These are phyloP conservation scores for Aspergillus bridgeri DNA, from an alignment of 495 filamentous ascomycete genomes.

Conservation along the genomic window DNA sequence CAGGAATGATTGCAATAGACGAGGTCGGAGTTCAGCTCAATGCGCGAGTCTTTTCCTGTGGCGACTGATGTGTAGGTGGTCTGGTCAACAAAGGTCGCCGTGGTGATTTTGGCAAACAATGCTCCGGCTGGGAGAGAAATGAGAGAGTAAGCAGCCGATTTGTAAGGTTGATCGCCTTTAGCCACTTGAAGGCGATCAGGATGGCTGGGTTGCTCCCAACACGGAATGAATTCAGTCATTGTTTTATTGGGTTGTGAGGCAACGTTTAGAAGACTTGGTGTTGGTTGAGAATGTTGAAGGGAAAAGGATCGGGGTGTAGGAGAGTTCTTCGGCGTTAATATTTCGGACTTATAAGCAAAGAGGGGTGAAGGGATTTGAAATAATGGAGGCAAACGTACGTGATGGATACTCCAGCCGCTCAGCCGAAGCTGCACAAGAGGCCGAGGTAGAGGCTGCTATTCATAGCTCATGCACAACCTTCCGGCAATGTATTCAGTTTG, in stretches of 20 bases:
- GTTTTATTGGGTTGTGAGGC: not conserved
- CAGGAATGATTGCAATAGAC: slow-evolving; percentile 1
- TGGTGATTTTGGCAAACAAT: not conserved
- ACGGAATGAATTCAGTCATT: not conserved
- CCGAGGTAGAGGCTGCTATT: too few species aligned
- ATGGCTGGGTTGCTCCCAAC: not conserved
- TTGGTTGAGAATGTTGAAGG: not conserved
- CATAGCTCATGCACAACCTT: too few species aligned
- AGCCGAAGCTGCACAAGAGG: too few species aligned
- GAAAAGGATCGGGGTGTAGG: too few species aligned
- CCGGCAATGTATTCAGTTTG: too few species aligned
- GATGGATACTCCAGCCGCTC: too few species aligned
- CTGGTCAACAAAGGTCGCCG: not conserved
- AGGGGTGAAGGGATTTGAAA: too few species aligned
- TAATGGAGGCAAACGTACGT: too few species aligned
- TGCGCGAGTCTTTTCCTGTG: not conserved
- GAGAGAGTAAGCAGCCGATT: not conserved
- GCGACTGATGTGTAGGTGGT: not conserved
- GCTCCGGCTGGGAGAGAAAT: not conserved
- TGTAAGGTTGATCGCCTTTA: not conserved
- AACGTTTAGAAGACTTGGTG: not conserved
- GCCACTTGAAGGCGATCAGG: not conserved
- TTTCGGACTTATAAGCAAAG: too few species aligned
- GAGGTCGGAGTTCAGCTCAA: slow-evolving; percentile 1
- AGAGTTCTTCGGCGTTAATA: not conserved